Evolutionary conservation across 352 stramenopile genomes (phyloP), one percentile per base, ranked within the genome.

Genomic region (Phytopythium boreale): DNA sequence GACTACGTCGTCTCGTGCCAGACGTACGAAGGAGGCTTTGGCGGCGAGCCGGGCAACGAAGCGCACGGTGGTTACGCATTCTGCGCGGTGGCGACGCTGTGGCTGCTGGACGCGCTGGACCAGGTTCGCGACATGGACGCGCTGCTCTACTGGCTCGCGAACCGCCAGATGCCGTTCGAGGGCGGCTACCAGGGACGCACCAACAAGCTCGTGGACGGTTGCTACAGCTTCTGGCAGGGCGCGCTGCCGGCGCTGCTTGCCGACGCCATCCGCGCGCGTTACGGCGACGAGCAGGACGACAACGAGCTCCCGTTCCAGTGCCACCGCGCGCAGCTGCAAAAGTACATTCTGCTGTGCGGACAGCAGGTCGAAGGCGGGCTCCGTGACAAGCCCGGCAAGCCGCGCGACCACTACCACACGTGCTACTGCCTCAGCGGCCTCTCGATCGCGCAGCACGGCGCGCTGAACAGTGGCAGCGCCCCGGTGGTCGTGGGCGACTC

Each of bases 151-250:
- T 99, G 97, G 97, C 74, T 99, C 44, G 78, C 87, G 44, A 84
- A 93, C 61, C 79, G 96, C 19, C 97, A 99, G 77, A 98, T 98
- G 90, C 70, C 76, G 22, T 97, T 94, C 57, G 92, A 98, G 82
- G 91, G 91, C 9, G 91, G 89, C 0, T 95, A 92, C 75, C 87
- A 95, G 57, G 98, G 98, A 36, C 89, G 98, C 26, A 98, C 95
- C 9, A 99, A 99, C 82, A 99, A 99, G 72, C 79, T 99, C 5
- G 98, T 99, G 14, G 98, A 99, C 71, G 97, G 96, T 0, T 99
- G 98, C 79, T 99, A 99, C 74, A 98, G 92, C n/a, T 99, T 99
- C 76, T 99, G 97, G 97, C 94, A 99, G 68, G 97, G 97, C 15
- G 93, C 92, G 19, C 71, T 97, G 50, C 80, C 90, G 5, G 90